Percentiles rank a stretch among this genome's conserved stretches.
Conservation (phyloP, 495 filamentous ascomycete species). For the Lophiotrema nucula region DNA sequence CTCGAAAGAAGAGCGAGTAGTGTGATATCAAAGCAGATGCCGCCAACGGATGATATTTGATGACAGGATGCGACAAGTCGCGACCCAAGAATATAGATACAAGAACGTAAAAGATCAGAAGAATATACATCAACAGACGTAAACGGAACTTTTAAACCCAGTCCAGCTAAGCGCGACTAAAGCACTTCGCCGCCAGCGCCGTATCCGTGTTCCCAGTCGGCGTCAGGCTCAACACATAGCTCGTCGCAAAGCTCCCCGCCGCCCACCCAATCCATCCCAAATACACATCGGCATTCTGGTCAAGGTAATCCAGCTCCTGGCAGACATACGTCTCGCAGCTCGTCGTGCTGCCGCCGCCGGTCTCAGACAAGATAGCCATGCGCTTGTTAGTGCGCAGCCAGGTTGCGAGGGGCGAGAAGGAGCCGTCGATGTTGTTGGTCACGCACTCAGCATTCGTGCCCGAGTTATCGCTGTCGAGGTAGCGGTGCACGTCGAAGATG, state of each 20-base stretch:
- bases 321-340: constrained; percentile 47
- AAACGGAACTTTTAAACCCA: no score
- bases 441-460: constrained; percentile 54
- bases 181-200: no score
- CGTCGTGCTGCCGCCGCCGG: constrained; percentile 56
- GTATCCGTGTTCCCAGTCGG: constrained; percentile 49
- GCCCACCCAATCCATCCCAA: constrained; percentile 55
- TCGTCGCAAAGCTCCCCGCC: constrained; percentile 51
- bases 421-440: constrained; percentile 49
- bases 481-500: constrained; percentile 57
- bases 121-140: no score
- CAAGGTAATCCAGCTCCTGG: constrained; percentile 49
- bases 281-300: constrained; percentile 53
- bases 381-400: constrained; percentile 52
- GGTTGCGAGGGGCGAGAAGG: constrained; percentile 49
- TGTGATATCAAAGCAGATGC: no score
- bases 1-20: no score
- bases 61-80: no score
- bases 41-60: no score
- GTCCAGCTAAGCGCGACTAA: no score
- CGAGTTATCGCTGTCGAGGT: constrained; percentile 57
- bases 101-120: no score
- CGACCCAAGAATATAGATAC: no score
- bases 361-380: constrained; percentile 56
- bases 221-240: constrained; percentile 48